Evolutionary conservation across 257 asterid species (phyloP).

Genomic region (Solanum acaule): DNA sequence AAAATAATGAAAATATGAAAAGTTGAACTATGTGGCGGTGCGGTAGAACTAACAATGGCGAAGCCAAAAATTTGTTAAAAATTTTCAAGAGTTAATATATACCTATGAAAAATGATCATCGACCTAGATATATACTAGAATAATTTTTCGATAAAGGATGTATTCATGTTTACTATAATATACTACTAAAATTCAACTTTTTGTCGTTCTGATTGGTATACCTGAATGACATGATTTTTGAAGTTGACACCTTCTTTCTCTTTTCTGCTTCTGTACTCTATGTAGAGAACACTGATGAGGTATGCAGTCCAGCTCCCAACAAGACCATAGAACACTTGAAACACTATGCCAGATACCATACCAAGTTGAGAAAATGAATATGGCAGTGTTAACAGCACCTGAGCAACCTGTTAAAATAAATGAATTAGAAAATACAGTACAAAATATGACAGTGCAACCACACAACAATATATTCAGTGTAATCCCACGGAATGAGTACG

Average conservation of each 20-base stretch:
- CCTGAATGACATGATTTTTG: slow-evolving; percentile 98
- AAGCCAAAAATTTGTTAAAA: neutral
- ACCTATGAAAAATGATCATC: neutral
- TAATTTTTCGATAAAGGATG: neutral
- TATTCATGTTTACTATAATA: neutral
- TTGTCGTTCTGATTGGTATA: neutral
- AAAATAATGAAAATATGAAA: neutral
- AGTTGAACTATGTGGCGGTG: neutral
- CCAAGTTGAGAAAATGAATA: slow-evolving; percentile 94
- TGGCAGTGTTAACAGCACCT: slow-evolving; percentile 81
- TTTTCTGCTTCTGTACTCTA: slow-evolving; percentile 78
- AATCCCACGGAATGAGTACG: accelerated
- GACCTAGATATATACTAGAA: neutral
- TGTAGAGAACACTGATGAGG: slow-evolving; percentile 78
- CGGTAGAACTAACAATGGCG: no score
- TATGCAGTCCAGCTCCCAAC: slow-evolving; percentile 97
- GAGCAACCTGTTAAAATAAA: slow-evolving; percentile 58
- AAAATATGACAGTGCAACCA: neutral
- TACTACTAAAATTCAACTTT: neutral
- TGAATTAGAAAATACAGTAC: neutral
- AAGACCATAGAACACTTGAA: slow-evolving; percentile 79
- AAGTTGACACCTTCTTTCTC: slow-evolving; percentile 82
- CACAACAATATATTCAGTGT: accelerated
- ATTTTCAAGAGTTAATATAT: neutral
- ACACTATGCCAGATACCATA: slow-evolving; percentile 61